These are phyloP conservation scores for Cardiosporidium cionae DNA, from an alignment of 169 alveolate genomes.

Conservation along the genomic window DNA sequence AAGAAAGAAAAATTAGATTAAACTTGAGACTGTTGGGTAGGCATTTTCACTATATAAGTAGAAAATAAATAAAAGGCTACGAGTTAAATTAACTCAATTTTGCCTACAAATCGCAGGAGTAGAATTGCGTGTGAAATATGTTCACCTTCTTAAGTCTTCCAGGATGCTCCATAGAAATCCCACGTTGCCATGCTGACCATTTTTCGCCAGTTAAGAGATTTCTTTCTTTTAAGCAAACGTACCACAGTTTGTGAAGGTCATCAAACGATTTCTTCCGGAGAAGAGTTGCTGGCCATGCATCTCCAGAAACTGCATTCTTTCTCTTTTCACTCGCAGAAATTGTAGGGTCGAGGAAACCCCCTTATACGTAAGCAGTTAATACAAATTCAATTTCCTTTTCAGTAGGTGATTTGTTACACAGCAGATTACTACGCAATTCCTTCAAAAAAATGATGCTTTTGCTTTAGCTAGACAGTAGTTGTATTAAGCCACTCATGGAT, in stretches of 20 bases:
- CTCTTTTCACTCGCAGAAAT: constrained; percentile 43
- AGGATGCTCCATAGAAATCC: constrained; percentile 49
- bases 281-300: constrained; percentile 72
- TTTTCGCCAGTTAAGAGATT: constrained; percentile 66
- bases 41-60: too few relatives aligned
- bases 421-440: neutral
- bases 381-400: neutral
- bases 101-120: too few relatives aligned
- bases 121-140: neutral
- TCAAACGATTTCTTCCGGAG: constrained; percentile 65
- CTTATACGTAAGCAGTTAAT: too few relatives aligned
- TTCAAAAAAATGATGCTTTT: neutral
- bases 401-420: neutral
- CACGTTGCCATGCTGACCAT: constrained; percentile 57
- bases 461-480: neutral
- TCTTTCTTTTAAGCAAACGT: constrained; percentile 65
- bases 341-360: constrained; percentile 57
- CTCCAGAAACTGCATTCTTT: constrained; percentile 59
- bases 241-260: constrained; percentile 66
- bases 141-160: constrained; percentile 67
- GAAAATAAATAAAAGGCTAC: too few relatives aligned
- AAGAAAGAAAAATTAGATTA: neutral
- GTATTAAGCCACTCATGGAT: neutral
- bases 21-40: too few relatives aligned
- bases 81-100: too few relatives aligned